Percentiles rank a stretch among this genome's conserved stretches.
Conservation (phyloP, 345 rosid species). For the Pugionium dolabratum region DNA sequence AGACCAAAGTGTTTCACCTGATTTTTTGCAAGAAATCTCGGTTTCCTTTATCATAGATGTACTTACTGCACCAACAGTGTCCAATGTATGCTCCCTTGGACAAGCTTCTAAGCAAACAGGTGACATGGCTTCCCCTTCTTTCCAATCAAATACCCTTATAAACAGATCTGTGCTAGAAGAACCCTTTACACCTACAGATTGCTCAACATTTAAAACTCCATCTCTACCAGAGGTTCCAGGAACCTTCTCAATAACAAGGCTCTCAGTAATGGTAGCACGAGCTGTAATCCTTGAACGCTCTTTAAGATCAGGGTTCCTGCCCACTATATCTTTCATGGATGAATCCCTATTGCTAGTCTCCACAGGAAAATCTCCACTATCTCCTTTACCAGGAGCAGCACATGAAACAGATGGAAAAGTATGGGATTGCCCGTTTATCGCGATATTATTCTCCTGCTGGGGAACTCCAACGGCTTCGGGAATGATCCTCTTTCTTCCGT, state of each 20-base stretch:
- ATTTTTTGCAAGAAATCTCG: slow-evolving; percentile 72
- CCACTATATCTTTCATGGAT: slow-evolving; percentile 48
- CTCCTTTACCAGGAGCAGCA: slow-evolving; percentile 47
- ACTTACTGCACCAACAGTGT: slow-evolving; percentile 67
- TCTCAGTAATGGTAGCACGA: slow-evolving; percentile 70
- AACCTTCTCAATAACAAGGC: slow-evolving; percentile 87
- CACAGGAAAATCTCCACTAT: slow-evolving; percentile 46
- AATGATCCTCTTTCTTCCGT: slow-evolving; percentile 97
- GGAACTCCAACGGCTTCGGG: slow-evolving; percentile 95
- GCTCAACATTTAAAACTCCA: slow-evolving; percentile 60
- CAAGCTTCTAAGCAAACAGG: slow-evolving; percentile 91
- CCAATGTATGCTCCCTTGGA: slow-evolving; percentile 78
- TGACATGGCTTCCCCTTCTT: slow-evolving; percentile 60
- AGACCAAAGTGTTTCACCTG: slow-evolving; percentile 81
- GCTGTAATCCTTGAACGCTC: slow-evolving; percentile 82
- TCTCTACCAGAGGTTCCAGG: slow-evolving; percentile 52
- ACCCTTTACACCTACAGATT: slow-evolving; percentile 56
- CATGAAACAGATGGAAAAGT: slow-evolving; percentile 48
- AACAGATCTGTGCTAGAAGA: slow-evolving; percentile 52
- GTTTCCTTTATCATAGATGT: slow-evolving; percentile 77
- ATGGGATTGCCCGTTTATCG: slow-evolving; percentile 43
- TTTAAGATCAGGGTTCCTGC: slow-evolving; percentile 57
- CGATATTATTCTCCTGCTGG: slow-evolving; percentile 53
- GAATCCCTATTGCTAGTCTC: slow-evolving; percentile 49
- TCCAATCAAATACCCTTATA: slow-evolving; percentile 84